A percentile compares a stretch with the other conserved stretches of the same genome.
Conservation (phyloP, 164 flowering plant species). For the Liquidambar formosana region DNA sequence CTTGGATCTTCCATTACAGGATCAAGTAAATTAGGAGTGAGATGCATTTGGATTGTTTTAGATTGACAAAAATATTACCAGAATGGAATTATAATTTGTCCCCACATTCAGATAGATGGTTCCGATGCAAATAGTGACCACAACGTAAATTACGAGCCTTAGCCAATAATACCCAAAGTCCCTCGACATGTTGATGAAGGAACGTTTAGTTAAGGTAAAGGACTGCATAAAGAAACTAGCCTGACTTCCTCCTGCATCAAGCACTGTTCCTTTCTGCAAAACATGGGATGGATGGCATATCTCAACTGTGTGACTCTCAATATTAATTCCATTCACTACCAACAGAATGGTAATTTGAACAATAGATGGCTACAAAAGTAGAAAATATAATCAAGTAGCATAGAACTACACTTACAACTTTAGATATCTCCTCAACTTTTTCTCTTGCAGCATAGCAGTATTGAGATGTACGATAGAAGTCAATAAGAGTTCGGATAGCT, state of each 20-base stretch:
- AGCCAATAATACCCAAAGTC: slow-evolving; percentile 52
- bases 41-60: too few relatives aligned
- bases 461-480: slow-evolving; percentile 61
- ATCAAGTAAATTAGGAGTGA: too few relatives aligned
- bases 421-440: slow-evolving; percentile 74
- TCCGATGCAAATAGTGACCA: slow-evolving; percentile 33
- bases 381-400: too few relatives aligned
- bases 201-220: slow-evolving; percentile 34
- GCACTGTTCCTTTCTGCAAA: slow-evolving; percentile 86
- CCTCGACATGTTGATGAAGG: slow-evolving; percentile 42
- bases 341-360: too few relatives aligned
- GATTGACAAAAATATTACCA: slow-evolving; percentile 28
- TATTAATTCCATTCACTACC: too few relatives aligned
- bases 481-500: slow-evolving; percentile 69
- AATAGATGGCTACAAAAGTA: too few relatives aligned
- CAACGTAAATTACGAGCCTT: slow-evolving; percentile 35
- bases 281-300: background rate
- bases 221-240: slow-evolving; percentile 38
- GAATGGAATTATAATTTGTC: slow-evolving; percentile 26
- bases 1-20: too few relatives aligned
- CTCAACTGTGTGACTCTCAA: too few relatives aligned
- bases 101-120: slow-evolving; percentile 39
- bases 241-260: slow-evolving; percentile 73
- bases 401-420: slow-evolving; percentile 56
- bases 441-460: slow-evolving; percentile 49